Conservation (phyloP, 306 rosid species). For the Bauhinia variegata region DNA sequence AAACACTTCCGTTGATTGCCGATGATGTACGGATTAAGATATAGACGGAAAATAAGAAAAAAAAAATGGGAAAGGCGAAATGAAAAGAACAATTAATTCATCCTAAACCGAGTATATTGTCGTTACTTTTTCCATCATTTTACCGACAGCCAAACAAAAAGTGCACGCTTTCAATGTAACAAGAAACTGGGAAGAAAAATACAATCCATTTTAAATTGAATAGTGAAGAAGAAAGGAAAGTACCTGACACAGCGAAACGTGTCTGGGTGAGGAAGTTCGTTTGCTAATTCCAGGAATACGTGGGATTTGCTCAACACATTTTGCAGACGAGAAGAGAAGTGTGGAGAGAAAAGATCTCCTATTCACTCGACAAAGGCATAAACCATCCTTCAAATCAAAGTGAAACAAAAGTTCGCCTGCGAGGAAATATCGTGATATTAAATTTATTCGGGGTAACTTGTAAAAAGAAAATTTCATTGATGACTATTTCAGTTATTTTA, state of each 20-base stretch:
- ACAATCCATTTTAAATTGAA: slow-evolving; percentile 9
- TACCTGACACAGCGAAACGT: slow-evolving; percentile 44
- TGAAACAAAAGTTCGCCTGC: too few relatives aligned
- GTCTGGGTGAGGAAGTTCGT: slow-evolving; percentile 25
- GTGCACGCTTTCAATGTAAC: slow-evolving; percentile 10
- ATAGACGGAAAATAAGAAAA: not conserved
- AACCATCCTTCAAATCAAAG: not conserved
- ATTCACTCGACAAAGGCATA: slow-evolving; percentile 29
- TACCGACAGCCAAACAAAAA: slow-evolving; percentile 2
- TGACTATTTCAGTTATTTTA: too few relatives aligned
- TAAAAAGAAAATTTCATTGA: not conserved
- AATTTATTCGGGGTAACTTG: not conserved
- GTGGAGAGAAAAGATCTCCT: slow-evolving; percentile 41
- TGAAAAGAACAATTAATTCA: not conserved
- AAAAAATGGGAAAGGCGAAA: not conserved
- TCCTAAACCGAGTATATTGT: slow-evolving; percentile 19
- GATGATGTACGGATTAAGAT: slow-evolving; percentile 1
- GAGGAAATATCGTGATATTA: slow-evolving; percentile 9
- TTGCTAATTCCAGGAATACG: slow-evolving; percentile 30
- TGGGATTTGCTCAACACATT: slow-evolving; percentile 13
- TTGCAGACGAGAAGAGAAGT: slow-evolving; percentile 30
- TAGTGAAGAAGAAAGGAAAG: slow-evolving; percentile 7
- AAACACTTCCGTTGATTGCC: slow-evolving; percentile 11
- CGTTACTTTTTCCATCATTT: slow-evolving; percentile 2
- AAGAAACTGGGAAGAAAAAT: slow-evolving; percentile 17